These are phyloP conservation scores for Naganishia sp. DNA, from an alignment of 1,284 basidiomycete genomes.

Conservation along the genomic window DNA sequence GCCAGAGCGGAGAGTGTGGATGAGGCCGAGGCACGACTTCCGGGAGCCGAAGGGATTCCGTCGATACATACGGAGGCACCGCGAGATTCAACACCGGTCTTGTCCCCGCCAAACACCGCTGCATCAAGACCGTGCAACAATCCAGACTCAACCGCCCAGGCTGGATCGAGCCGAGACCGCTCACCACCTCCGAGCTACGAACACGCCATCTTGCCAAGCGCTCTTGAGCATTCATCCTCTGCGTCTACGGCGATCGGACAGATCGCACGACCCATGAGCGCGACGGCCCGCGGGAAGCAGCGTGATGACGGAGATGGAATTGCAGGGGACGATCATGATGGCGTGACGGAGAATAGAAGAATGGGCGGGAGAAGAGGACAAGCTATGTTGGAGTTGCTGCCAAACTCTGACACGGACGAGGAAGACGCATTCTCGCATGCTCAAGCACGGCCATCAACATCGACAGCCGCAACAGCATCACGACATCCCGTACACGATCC, in stretches of 20 bases:
- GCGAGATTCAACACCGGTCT: background rate
- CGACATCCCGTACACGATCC: background rate
- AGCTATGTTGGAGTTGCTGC: conserved; percentile 7
- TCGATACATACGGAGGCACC: background rate
- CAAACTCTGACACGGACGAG: conserved; percentile 16
- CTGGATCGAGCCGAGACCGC: conserved; percentile 5
- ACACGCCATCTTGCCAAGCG: conserved; percentile 6
- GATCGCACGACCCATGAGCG: background rate
- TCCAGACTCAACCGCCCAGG: background rate
- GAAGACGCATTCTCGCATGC: background rate
- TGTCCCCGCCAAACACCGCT: background rate
- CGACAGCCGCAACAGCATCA: background rate
- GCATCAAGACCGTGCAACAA: background rate
- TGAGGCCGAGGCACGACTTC: background rate
- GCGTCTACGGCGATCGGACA: background rate
- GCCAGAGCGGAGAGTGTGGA: background rate
- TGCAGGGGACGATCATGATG: background rate
- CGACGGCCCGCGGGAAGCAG: conserved; percentile 9
- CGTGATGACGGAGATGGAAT: background rate
- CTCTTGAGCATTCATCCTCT: conserved; percentile 1
- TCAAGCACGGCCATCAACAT: background rate
- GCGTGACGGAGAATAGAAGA: background rate
- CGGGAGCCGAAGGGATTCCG: background rate
- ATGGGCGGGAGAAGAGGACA: background rate
- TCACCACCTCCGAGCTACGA: conserved; percentile 23